Percentiles rank a stretch among this genome's conserved stretches.
Evolutionary conservation across 192 early-diverging fungal species (phyloP).

Genomic region (Gonapodya sp.): DNA sequence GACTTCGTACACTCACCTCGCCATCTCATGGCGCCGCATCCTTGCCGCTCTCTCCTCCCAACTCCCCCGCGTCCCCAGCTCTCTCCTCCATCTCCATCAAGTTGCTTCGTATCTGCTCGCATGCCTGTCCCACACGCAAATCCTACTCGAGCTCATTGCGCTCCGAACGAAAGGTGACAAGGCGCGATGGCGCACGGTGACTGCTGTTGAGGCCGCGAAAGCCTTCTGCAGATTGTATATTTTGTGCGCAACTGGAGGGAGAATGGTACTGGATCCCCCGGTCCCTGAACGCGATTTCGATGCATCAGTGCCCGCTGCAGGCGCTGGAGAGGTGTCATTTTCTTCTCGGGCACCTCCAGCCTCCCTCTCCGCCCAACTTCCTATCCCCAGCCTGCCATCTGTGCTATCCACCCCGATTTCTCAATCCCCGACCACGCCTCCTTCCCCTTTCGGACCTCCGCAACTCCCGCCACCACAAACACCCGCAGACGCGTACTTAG

Average conservation of each 20-base stretch:
- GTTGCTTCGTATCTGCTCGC: not conserved
- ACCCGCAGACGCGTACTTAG: not conserved
- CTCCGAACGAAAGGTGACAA: not conserved
- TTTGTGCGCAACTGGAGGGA: not conserved
- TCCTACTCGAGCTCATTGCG: not conserved
- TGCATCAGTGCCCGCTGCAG: not conserved
- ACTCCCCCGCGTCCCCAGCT: not conserved
- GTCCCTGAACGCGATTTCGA: slow-evolving; percentile 5
- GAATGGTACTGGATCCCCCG: slow-evolving; percentile 1
- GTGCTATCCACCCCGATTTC: not conserved
- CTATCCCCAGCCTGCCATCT: not conserved
- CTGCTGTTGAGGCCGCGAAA: not conserved
- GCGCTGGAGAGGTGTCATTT: not conserved
- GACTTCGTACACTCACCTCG: not conserved
- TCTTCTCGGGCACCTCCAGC: not conserved
- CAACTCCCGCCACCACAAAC: not conserved
- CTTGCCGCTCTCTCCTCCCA: not conserved
- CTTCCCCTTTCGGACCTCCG: not conserved
- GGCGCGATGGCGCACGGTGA: not conserved
- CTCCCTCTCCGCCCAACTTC: not conserved
- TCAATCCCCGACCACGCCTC: not conserved
- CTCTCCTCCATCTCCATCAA: not conserved
- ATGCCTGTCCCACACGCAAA: not conserved
- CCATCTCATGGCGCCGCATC: not conserved
- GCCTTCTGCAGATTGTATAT: not conserved